Percentiles rank a stretch among this genome's conserved stretches.
Conservation (phyloP, 2,329 filamentous ascomycete species). For the Fusarium napiforme region DNA sequence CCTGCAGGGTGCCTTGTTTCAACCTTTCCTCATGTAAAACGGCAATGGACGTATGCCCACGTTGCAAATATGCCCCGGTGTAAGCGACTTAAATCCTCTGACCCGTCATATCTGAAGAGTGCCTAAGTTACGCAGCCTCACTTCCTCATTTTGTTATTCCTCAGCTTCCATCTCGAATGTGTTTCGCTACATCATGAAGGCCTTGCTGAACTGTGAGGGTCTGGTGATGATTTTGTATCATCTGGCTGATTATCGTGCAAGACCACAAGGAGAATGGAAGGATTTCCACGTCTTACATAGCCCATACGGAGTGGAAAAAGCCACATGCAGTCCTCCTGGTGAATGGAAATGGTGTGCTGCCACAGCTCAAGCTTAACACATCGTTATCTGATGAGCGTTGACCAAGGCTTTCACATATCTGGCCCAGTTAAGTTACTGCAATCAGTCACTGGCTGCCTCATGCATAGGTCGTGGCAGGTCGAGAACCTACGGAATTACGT, state of each 20-base stretch:
- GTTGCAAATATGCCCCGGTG: neutral
- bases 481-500: slow-evolving; percentile 7
- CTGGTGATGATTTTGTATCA: neutral
- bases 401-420: slow-evolving; percentile 1
- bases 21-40: slow-evolving; percentile 1
- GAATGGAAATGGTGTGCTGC: slow-evolving; percentile 6
- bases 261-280: neutral
- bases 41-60: neutral
- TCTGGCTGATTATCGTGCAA: neutral
- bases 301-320: neutral
- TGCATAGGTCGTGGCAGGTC: slow-evolving; percentile 27
- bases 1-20: slow-evolving; percentile 20
- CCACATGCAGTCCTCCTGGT: neutral
- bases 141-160: neutral
- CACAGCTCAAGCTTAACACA: neutral
- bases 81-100: neutral
- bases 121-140: neutral
- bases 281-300: neutral
- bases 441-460: slow-evolving; percentile 11
- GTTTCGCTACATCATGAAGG: neutral
- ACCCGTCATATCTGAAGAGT: neutral
- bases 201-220: neutral
- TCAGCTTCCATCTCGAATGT: neutral
- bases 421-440: neutral
- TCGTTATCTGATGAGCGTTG: slow-evolving; percentile 11